Conservation (phyloP, 495 filamentous ascomycete genomes). For the Cenococcum geophilum region DNA sequence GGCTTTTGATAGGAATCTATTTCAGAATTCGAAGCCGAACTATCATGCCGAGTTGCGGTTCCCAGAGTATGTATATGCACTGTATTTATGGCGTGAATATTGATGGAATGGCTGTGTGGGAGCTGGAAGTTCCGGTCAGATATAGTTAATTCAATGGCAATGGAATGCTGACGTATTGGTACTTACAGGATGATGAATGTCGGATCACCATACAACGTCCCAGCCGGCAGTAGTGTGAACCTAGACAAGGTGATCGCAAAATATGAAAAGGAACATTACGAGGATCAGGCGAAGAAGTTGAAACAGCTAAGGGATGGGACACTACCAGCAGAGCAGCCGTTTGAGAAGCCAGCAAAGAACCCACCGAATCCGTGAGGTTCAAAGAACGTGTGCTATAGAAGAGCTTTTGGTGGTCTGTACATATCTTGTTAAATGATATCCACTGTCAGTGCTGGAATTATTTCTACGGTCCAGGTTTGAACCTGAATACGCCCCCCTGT, state of each 20-base stretch:
- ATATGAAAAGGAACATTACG: slow-evolving; percentile 53
- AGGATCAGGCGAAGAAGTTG: slow-evolving; percentile 46
- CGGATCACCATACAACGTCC: slow-evolving; percentile 57
- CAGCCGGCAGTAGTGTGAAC: slow-evolving; percentile 55
- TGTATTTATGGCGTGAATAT: not conserved
- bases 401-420: slow-evolving; percentile 5
- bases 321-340: slow-evolving; percentile 31
- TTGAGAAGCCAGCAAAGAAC: slow-evolving; percentile 8
- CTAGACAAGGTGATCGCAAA: slow-evolving; percentile 56
- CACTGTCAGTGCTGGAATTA: not conserved
- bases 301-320: slow-evolving; percentile 31
- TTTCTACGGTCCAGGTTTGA: not conserved
- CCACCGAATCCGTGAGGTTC: not conserved
- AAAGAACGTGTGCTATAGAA: not conserved
- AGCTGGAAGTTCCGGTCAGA: not conserved
- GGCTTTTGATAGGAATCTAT: slow-evolving; percentile 60
- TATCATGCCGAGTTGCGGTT: slow-evolving; percentile 51
- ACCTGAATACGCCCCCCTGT: not conserved
- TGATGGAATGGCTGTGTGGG: not conserved
- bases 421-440: slow-evolving; percentile 4
- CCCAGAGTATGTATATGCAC: slow-evolving; percentile 56
- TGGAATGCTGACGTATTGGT: slow-evolving; percentile 6
- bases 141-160: not conserved
- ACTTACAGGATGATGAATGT: slow-evolving; percentile 52
- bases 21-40: slow-evolving; percentile 48